A percentile compares a stretch with the other conserved stretches of the same genome.
Conservation (phyloP, 2,329 filamentous ascomycete species). For the Diaporthe citrichinensis region DNA sequence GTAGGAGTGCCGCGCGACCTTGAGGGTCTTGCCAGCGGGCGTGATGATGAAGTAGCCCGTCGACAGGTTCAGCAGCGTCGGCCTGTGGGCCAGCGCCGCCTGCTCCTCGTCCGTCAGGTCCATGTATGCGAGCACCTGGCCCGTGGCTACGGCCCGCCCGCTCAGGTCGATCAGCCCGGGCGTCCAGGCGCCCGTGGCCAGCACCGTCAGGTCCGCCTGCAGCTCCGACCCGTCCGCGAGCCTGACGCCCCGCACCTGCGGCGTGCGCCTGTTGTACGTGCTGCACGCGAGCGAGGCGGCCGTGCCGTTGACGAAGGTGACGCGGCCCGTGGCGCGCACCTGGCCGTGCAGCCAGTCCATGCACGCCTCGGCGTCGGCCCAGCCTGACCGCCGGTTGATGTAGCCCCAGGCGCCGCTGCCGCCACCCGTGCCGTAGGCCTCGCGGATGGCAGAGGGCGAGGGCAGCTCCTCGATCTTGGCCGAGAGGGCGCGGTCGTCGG, state of each 20-base stretch:
- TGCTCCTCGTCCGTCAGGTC: slow-evolving; percentile 81
- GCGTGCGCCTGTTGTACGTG: slow-evolving; percentile 42
- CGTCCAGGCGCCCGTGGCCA: slow-evolving; percentile 92
- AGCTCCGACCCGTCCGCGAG: slow-evolving; percentile 54
- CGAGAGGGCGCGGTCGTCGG: slow-evolving; percentile 53
- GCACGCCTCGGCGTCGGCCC: slow-evolving; percentile 82
- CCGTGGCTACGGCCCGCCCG: slow-evolving; percentile 83
- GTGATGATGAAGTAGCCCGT: slow-evolving; percentile 83
- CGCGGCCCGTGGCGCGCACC: slow-evolving; percentile 68
- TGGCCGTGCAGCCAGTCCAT: slow-evolving; percentile 75
- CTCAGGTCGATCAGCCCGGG: slow-evolving; percentile 82
- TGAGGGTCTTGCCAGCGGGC: slow-evolving; percentile 72
- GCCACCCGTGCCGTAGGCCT: slow-evolving; percentile 62
- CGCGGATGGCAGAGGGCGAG: slow-evolving; percentile 59
- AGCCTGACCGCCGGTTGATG: slow-evolving; percentile 80
- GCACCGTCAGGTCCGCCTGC: slow-evolving; percentile 76
- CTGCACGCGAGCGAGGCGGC: slow-evolving; percentile 59
- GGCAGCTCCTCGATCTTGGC: slow-evolving; percentile 61
- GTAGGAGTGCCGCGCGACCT: slow-evolving; percentile 78
- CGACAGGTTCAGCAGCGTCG: slow-evolving; percentile 80
- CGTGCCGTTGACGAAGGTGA: slow-evolving; percentile 67
- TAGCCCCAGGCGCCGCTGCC: slow-evolving; percentile 77
- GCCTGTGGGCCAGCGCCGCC: slow-evolving; percentile 72
- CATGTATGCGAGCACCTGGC: slow-evolving; percentile 85
- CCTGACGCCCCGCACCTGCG: slow-evolving; percentile 67